These are phyloP conservation scores for Ceratocystis eucalypticola DNA, from an alignment of 2,329 filamentous ascomycete genomes.

Conservation along the genomic window DNA sequence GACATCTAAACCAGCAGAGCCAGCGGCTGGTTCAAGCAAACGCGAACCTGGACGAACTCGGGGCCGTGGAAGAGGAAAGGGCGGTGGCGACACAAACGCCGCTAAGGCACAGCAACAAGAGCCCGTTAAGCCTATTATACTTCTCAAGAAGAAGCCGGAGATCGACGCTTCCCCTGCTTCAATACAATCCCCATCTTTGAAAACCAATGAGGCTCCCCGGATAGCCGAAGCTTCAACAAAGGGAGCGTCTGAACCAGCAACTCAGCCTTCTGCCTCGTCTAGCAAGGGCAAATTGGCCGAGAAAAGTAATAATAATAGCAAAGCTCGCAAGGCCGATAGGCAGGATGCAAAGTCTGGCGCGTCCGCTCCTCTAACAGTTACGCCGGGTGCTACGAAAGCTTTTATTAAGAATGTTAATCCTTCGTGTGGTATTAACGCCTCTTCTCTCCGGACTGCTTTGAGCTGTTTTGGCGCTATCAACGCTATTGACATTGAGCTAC, in stretches of 20 bases:
- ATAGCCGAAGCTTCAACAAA: conserved; percentile 22
- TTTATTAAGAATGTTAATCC: conserved; percentile 76
- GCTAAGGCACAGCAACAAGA: conserved; percentile 19
- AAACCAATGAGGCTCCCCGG: conserved; percentile 22
- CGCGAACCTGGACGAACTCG: conserved; percentile 15
- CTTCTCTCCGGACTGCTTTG: conserved; percentile 61
- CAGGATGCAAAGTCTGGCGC: conserved; percentile 23
- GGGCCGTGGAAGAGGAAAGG: conserved; percentile 27
- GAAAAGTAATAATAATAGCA: background rate
- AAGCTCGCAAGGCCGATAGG: conserved; percentile 27
- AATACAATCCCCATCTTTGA: conserved; percentile 17
- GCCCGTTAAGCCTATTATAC: conserved; percentile 27
- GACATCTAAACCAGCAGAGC: conserved; percentile 12
- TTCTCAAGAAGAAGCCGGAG: conserved; percentile 32
- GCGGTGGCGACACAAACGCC: conserved; percentile 27
- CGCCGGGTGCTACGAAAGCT: conserved; percentile 46
- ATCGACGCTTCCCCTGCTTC: background rate
- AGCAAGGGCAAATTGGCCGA: conserved; percentile 22
- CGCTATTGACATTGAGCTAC: conserved; percentile 82
- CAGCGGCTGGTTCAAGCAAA: conserved; percentile 4
- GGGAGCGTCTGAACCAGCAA: conserved; percentile 7
- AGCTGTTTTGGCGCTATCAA: conserved; percentile 59
- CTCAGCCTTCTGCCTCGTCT: conserved; percentile 25
- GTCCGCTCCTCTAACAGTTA: conserved; percentile 23
- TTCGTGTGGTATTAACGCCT: conserved; percentile 81